A percentile compares a stretch with the other conserved stretches of the same genome.
Conservation (phyloP, 176 grass and related monocot genomes). For the Poa pratensis region DNA sequence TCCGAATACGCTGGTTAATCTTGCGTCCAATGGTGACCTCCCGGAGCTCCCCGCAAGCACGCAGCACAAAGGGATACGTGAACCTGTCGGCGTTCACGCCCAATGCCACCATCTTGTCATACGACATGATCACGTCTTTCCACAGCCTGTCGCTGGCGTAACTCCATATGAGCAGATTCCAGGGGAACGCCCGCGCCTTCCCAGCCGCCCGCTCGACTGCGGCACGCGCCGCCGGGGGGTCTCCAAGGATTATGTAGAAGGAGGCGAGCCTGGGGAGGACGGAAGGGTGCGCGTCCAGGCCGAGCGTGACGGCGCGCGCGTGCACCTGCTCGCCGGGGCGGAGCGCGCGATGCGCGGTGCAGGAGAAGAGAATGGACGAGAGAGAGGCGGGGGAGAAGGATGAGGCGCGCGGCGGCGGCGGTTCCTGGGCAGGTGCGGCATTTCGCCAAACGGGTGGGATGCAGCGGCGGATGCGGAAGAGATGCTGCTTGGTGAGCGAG, state of each 20-base stretch:
- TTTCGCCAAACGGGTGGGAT: constrained; percentile 56
- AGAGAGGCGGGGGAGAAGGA: constrained; percentile 8
- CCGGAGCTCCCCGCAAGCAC: constrained; percentile 55
- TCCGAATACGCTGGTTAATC: constrained; percentile 30
- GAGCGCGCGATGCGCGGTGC: constrained; percentile 19
- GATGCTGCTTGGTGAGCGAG: constrained; percentile 39
- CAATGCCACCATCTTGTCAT: constrained; percentile 43
- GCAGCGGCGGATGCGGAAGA: constrained; percentile 57
- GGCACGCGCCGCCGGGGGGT: constrained; percentile 40
- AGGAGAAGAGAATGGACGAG: constrained; percentile 47
- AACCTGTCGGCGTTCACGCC: constrained; percentile 46
- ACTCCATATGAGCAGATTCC: constrained; percentile 64
- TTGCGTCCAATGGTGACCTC: constrained; percentile 47
- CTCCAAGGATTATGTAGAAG: constrained; percentile 45
- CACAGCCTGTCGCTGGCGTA: constrained; percentile 36
- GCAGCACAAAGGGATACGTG: constrained; percentile 68
- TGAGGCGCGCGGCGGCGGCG: neutral
- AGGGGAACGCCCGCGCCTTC: constrained; percentile 50
- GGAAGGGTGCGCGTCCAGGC: constrained; percentile 50
- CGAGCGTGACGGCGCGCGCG: constrained; percentile 47
- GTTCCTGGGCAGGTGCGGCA: constrained; percentile 13
- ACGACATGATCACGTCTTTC: constrained; percentile 47
- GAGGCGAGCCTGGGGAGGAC: constrained; percentile 50
- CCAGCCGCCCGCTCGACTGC: constrained; percentile 35
- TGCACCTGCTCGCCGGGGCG: constrained; percentile 54